Base-by-base conservation (phyloP, 768 basidiomycete genomes). In the Atractiella rhizophila region DNA sequence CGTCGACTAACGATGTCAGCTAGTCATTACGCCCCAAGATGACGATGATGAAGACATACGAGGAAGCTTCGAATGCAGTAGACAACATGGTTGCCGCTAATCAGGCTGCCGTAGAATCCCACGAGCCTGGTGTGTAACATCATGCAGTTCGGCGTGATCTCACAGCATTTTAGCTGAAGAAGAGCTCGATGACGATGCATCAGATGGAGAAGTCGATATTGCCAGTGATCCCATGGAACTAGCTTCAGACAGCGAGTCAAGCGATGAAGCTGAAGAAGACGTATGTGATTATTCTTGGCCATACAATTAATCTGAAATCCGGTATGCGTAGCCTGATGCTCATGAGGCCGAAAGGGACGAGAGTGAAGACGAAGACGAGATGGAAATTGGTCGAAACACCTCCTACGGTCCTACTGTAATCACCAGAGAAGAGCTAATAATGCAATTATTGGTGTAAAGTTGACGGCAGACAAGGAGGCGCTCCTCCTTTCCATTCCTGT, bases 11-110 rank as follows among this genome's bases (percentile, higher is more conserved):
- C 10, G 29, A 30, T 28, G 20, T 34, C 35, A 5, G n/a, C 5
- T 44, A 85, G 80, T 75, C 77, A 36, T 64, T 96, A n/a, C 68
- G 86, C 43, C 85, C 88, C 0, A 85, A 80, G 51, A 56, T 79
- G 30, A 58, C 63, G 25, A 60, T 71, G 49, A 64, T 67, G 41
- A 82, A 77, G 57, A 75, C 67, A 7, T 65, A 80, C 44, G 79
- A 81, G 43, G 79, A 88, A 48, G 83, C 86, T 9, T 83, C 81
- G 0, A 51, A 61, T 12, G 82, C 75, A 4, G 81, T 96, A 0
- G 91, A 96, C 54, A 80, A 83, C 43, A 74, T 94, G 68, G 70
- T 88, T 49, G 75, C 64, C 27, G 39, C 13, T 12, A 70, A 70
- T 8, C 68, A 68, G 44, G 74, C 77, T 49, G 67, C 64, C 45